Base-by-base conservation (phyloP, 83 land plant genomes). In the Larix sibirica region DNA sequence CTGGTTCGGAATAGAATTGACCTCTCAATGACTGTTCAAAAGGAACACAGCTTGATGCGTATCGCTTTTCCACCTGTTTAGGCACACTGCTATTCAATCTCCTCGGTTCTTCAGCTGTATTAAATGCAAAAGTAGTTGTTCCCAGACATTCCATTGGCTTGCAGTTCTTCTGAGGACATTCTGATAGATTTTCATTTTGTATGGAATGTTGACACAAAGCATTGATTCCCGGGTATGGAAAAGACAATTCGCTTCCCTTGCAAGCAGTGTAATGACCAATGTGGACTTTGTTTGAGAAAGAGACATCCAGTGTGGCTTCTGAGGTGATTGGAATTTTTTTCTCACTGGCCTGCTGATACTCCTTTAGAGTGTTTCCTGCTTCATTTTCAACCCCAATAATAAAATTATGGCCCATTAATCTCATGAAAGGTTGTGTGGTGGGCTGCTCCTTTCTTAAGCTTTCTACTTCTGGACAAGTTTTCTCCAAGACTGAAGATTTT, bases 381-480 rank as follows among this genome's bases (percentile, higher is more conserved):
- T 21, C 28, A 9, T 74, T 42, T 74, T 74, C 58, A 42, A 13
- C n/a, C 58, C 77, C 56, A 74, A 74, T 21, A 10, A 5, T 74
- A 21, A 74, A 40, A 40, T n/a, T 74, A n/a, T 74, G 58, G 10
- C 77, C 77, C 58, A 74, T 74, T 3, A 74, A 44, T 10, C 77
- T 74, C 77, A 74, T 74, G 6, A 74, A 5, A 1, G 77, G 56
- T 21, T 74, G 58, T 7, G 50, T 0, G 20, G 58, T 40, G n/a
- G 56, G 14, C 12, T 44, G 50, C 10, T 9, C 47, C 56, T 20
- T 74, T 12, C 77, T 44, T 73, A 6, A 20, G 77, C 42, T 70
- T 1, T 70, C 23, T 21, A 42, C 28, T 3, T 13, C 58, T n/a
- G 24, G 26, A 73, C 0, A 70, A 70, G 0, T 7, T 70, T 70